Percentiles rank a stretch among this genome's conserved stretches.
These are phyloP conservation scores for Cnidoscolus chayamansa DNA, from an alignment of 441 rosid species.

Conservation along the genomic window DNA sequence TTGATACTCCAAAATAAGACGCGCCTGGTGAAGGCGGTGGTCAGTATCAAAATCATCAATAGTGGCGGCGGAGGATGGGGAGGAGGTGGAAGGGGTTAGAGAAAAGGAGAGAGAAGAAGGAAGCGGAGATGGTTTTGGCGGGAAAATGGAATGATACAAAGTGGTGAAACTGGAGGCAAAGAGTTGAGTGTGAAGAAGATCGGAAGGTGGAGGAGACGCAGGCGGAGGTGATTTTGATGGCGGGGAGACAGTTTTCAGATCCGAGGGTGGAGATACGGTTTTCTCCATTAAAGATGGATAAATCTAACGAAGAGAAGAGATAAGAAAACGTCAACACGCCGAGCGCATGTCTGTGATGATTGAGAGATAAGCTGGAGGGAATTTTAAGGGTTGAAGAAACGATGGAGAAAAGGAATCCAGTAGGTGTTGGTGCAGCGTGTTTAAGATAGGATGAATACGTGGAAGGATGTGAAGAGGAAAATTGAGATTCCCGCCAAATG, in stretches of 20 bases:
- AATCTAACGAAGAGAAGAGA: background rate
- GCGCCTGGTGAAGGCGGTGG: constrained; percentile 61
- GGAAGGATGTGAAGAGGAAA: background rate
- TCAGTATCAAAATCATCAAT: constrained; percentile 39
- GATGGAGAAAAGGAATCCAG: background rate
- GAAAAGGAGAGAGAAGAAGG: constrained; percentile 30
- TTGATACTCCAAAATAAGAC: constrained; percentile 64
- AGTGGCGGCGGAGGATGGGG: constrained; percentile 23
- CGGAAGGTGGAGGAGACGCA: constrained; percentile 29
- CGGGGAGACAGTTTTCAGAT: constrained; percentile 29
- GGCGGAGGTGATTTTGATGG: constrained; percentile 4
- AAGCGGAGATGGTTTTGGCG: constrained; percentile 45
- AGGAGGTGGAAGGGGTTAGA: constrained; percentile 27
- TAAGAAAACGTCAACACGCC: background rate
- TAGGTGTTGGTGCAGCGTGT: background rate
- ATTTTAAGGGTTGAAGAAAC: background rate
- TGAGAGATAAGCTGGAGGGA: background rate
- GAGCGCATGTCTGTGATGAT: background rate
- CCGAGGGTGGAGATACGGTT: constrained; percentile 33
- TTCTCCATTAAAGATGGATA: constrained; percentile 40
- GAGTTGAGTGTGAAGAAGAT: constrained; percentile 22
- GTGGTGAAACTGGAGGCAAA: constrained; percentile 53
- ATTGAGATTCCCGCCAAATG: constrained; percentile 40
- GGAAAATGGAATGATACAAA: constrained; percentile 61
- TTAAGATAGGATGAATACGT: background rate